Base-by-base conservation (phyloP, 257 asterid species). In the Leonotis leonurus region DNA sequence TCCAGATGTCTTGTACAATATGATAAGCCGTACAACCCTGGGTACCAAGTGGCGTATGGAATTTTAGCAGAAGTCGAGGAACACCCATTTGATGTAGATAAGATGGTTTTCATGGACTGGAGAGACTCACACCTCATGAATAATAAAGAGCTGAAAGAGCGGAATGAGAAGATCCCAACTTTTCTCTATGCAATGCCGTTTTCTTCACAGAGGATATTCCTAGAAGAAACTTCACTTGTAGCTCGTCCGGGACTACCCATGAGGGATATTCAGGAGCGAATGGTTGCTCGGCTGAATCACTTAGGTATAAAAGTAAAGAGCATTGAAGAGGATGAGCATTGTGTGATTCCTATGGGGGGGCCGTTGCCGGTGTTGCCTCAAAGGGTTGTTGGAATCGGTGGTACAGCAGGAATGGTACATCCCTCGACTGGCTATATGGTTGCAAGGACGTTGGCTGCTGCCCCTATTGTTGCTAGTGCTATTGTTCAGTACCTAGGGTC, bases 21-120 rank as follows among this genome's bases (percentile, higher is more conserved):
- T 43, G 90, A 87, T 64, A 87, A 93, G 81, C 96, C 97, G 0
- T 93, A 93, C 64, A 93, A 93, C 67, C 99, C 99, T 0, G 99
- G 97, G 9, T 93, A 93, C 55, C 99, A 93, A 75, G 97, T 89
- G 49, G 99, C 97, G 1, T 93, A 93, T 68, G 97, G 99, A 27
- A 85, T 93, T 68, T 66, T 93, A 69, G 99, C 99, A 0, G 97
- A 89, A 62, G 99, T 93, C 7, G 96, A 93, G 35, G 90, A 79
- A 12, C 97, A 93, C 65, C 99, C 99, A 0, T 93, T 83, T 18
- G 97, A 93, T 62, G 54, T 76, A 14, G 70, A 85, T 49, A 93
- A 93, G 78, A 93, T 93, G 99, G 87, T 89, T 57, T 89, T 93
- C 87, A 93, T 93, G 99, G 99, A 93, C 69, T 89, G 99, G 99